Conservation (phyloP, 2,329 filamentous ascomycete genomes). For the Colletotrichum sp. region DNA sequence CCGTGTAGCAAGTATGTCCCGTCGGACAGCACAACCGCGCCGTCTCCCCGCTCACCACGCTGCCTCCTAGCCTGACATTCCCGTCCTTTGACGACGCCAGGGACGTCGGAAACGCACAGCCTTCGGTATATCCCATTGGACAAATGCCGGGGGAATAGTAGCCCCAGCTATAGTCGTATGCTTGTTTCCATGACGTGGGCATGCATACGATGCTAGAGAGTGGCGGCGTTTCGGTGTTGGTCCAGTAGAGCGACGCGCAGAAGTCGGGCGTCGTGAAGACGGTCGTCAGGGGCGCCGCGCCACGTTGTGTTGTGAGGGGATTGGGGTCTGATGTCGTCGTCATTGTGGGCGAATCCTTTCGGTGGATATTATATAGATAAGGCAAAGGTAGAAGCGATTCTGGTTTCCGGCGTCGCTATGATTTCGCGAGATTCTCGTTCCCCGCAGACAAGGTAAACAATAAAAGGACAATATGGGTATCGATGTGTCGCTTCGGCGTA, state of each 20-base stretch:
- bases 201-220: slow-evolving; percentile 16
- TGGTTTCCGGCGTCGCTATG: neutral
- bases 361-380: neutral
- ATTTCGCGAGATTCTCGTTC: neutral
- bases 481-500: neutral
- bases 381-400: neutral
- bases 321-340: slow-evolving; percentile 7
- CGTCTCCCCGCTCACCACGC: slow-evolving; percentile 9
- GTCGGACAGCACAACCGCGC: slow-evolving; percentile 9
- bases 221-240: slow-evolving; percentile 10
- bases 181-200: slow-evolving; percentile 16
- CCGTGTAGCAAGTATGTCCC: slow-evolving; percentile 7
- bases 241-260: slow-evolving; percentile 5
- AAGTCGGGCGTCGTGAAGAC: slow-evolving; percentile 20
- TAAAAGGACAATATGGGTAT: neutral
- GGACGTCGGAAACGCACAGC: slow-evolving; percentile 11
- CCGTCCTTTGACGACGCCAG: neutral
- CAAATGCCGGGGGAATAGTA: slow-evolving; percentile 24
- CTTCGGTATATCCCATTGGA: slow-evolving; percentile 17
- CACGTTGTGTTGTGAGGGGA: slow-evolving; percentile 6
- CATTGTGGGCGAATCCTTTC: neutral
- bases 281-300: slow-evolving; percentile 15
- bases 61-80: neutral
- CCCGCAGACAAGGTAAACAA: neutral
- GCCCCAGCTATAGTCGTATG: slow-evolving; percentile 16